Evolutionary conservation across 768 basidiomycete genomes (phyloP).

Genomic region (Auriscalpium microsporum): DNA sequence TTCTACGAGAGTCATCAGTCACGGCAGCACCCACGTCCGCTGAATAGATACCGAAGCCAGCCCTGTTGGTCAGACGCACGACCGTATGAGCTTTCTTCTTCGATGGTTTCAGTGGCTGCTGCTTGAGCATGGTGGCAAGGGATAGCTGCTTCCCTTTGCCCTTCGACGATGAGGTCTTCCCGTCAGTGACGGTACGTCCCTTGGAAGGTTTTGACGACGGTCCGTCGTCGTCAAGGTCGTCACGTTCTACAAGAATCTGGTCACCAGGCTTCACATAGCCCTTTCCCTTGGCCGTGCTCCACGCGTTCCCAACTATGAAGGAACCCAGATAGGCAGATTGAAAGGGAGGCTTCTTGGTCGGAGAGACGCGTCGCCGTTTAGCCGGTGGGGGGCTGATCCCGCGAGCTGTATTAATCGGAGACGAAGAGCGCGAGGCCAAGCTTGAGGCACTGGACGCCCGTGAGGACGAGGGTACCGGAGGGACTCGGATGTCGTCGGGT

Average conservation of each 20-base stretch:
- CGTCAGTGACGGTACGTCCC: conserved; percentile 14
- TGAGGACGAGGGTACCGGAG: conserved; percentile 18
- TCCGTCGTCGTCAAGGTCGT: conserved; percentile 31
- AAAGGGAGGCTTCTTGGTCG: conserved; percentile 11
- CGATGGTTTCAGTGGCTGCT: conserved; percentile 35
- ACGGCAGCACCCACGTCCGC: background rate
- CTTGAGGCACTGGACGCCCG: conserved; percentile 35
- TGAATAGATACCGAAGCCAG: conserved; percentile 49
- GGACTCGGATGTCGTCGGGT: background rate
- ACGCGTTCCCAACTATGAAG: conserved; percentile 62
- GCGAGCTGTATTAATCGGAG: conserved; percentile 11
- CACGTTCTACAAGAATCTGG: conserved; percentile 48
- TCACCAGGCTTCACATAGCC: conserved; percentile 64
- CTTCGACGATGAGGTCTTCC: conserved; percentile 27
- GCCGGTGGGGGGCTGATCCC: conserved; percentile 26
- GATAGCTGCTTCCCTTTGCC: conserved; percentile 48
- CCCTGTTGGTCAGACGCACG: conserved; percentile 54
- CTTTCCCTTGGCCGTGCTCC: conserved; percentile 69
- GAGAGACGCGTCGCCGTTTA: conserved; percentile 42
- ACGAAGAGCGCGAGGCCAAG: conserved; percentile 27
- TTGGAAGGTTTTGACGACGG: conserved; percentile 4
- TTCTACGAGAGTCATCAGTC: conserved; percentile 32
- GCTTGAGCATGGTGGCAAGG: conserved; percentile 58
- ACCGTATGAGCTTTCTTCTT: conserved; percentile 61
- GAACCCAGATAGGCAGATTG: conserved; percentile 52